Conservation (phyloP, 2,329 filamentous ascomycete species). For the Xylaria sp. region DNA sequence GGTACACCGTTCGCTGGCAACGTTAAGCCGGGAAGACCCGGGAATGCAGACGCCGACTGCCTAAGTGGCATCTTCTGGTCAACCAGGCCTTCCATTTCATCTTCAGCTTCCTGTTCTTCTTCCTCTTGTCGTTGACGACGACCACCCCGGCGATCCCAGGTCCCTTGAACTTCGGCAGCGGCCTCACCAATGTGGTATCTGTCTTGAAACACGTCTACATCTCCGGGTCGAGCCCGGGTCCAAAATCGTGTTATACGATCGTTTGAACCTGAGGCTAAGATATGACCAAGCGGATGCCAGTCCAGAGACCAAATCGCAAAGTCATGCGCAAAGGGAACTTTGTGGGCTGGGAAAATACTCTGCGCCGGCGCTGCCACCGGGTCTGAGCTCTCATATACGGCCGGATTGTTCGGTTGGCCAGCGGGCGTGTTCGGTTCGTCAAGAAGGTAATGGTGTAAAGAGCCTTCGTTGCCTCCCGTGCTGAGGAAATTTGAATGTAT, state of each 20-base stretch:
- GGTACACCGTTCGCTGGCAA: slow-evolving; percentile 53
- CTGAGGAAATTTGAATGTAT: slow-evolving; percentile 89
- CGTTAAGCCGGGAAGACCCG: slow-evolving; percentile 67
- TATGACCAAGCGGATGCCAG: slow-evolving; percentile 97
- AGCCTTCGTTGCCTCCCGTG: slow-evolving; percentile 89
- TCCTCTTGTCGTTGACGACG: slow-evolving; percentile 86
- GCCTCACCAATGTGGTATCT: slow-evolving; percentile 95
- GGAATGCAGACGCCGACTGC: slow-evolving; percentile 61
- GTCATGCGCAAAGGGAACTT: slow-evolving; percentile 87
- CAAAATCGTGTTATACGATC: slow-evolving; percentile 97
- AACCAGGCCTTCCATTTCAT: slow-evolving; percentile 90
- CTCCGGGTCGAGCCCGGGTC: slow-evolving; percentile 89
- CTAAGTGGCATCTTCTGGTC: slow-evolving; percentile 85
- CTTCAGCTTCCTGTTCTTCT: slow-evolving; percentile 92
- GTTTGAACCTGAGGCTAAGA: slow-evolving; percentile 94
- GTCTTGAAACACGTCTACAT: slow-evolving; percentile 86
- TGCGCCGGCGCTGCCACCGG: slow-evolving; percentile 83
- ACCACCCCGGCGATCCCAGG: slow-evolving; percentile 84
- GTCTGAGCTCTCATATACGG: slow-evolving; percentile 87
- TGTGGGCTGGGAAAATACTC: slow-evolving; percentile 92
- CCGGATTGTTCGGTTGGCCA: slow-evolving; percentile 76
- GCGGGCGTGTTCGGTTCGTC: slow-evolving; percentile 90
- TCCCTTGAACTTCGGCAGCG: slow-evolving; percentile 93
- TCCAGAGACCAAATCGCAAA: slow-evolving; percentile 97
- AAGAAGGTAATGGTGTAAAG: slow-evolving; percentile 92